A percentile compares a stretch with the other conserved stretches of the same genome.
These are phyloP conservation scores for Verticillium dahliae DNA, from an alignment of 2,329 filamentous ascomycete genomes.

Conservation along the genomic window DNA sequence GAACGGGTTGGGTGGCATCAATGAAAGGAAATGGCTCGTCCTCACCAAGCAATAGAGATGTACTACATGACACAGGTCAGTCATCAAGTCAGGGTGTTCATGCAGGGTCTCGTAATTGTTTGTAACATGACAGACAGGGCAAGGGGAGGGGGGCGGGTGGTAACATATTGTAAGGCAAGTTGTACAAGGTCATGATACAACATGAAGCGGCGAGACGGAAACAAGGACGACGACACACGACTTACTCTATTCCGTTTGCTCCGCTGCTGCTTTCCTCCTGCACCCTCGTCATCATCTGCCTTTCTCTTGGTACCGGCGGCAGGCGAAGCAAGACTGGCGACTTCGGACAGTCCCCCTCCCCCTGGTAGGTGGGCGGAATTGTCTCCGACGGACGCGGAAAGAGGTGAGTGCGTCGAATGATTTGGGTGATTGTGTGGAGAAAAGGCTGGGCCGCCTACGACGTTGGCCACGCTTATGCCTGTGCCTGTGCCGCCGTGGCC, in stretches of 20 bases:
- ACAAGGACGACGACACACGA: conserved; percentile 12
- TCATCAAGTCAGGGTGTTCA: conserved; percentile 7
- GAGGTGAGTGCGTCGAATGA: conserved; percentile 11
- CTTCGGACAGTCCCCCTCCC: neutral
- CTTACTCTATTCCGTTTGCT: conserved; percentile 55
- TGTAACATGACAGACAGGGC: neutral
- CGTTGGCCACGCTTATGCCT: conserved; percentile 1
- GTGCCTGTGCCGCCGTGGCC: conserved; percentile 7
- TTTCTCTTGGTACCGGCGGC: conserved; percentile 22
- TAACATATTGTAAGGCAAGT: neutral
- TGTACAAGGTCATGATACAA: conserved; percentile 1
- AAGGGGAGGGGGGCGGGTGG: neutral
- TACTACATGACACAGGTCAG: conserved; percentile 30
- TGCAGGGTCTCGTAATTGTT: neutral
- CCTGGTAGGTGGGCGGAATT: conserved; percentile 35
- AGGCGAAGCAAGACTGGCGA: neutral
- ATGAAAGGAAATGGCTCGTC: neutral
- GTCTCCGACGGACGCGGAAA: conserved; percentile 34
- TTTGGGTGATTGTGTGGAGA: conserved; percentile 18
- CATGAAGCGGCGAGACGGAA: neutral
- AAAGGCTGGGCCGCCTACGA: conserved; percentile 3
- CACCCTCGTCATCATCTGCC: conserved; percentile 36
- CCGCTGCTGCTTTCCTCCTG: conserved; percentile 41
- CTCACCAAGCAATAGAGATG: conserved; percentile 57
- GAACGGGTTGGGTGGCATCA: neutral